Conservation (phyloP, 1,284 basidiomycete genomes). For the Afroboletus lepidellus region DNA sequence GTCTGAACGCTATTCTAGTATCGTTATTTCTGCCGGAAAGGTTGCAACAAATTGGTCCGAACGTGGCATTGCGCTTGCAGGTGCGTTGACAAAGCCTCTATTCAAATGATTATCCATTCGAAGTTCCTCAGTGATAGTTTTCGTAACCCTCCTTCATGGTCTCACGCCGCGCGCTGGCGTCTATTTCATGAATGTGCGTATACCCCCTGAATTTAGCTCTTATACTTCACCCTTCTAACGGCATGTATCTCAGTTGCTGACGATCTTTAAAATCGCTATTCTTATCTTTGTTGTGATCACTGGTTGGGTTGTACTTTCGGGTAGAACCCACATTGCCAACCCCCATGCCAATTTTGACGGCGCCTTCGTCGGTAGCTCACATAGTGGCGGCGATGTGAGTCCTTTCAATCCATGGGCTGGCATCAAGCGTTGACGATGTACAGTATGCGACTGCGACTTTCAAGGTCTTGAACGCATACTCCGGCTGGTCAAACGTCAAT, state of each 20-base stretch:
- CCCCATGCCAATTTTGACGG: slow-evolving; percentile 47
- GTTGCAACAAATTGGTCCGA: slow-evolving; percentile 46
- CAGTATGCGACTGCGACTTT: slow-evolving; percentile 59
- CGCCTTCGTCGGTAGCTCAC: slow-evolving; percentile 49
- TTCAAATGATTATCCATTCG: neutral
- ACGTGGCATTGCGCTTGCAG: slow-evolving; percentile 57
- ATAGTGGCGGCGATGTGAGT: slow-evolving; percentile 42
- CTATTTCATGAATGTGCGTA: slow-evolving; percentile 47
- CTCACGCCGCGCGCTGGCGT: slow-evolving; percentile 45
- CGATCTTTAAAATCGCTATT: slow-evolving; percentile 29
- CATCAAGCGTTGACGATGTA: neutral
- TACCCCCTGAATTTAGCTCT: neutral
- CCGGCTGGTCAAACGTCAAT: slow-evolving; percentile 54
- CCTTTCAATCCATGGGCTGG: neutral
- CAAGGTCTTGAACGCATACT: slow-evolving; percentile 56
- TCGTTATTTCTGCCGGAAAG: slow-evolving; percentile 45
- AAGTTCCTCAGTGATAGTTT: slow-evolving; percentile 38
- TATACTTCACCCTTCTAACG: slow-evolving; percentile 1
- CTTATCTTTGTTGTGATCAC: slow-evolving; percentile 26
- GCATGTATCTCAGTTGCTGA: slow-evolving; percentile 9
- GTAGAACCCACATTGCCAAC: slow-evolving; percentile 42
- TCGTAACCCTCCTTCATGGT: slow-evolving; percentile 46
- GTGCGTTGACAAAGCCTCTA: slow-evolving; percentile 26
- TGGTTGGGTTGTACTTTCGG: slow-evolving; percentile 53
- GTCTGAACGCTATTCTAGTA: slow-evolving; percentile 32